phyloP scores from a whole-genome alignment of 305 asterid species.

The Euphrasia arctica region DNA sequence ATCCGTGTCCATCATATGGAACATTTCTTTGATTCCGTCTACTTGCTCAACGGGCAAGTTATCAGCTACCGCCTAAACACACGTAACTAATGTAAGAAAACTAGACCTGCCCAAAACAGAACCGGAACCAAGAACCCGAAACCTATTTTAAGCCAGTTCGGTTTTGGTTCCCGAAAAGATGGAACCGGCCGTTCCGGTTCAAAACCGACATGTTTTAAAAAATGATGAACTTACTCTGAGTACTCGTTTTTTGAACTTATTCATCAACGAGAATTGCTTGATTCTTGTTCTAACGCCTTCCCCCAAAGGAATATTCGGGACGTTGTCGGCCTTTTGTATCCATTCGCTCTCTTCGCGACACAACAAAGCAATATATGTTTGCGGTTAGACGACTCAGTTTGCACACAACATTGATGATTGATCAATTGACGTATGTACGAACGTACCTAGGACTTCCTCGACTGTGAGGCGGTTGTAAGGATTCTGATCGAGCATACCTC shows the following conservation, averaged over 20 bases:
- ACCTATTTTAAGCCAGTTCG: no score
- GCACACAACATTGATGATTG: not conserved
- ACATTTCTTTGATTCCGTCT: constrained; percentile 55
- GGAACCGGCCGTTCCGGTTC: no score
- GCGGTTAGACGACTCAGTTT: not conserved
- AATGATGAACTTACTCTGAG: constrained; percentile 52
- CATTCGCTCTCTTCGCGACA: constrained; percentile 48
- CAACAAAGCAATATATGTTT: not conserved
- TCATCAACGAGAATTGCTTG: constrained; percentile 90
- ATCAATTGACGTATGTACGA: not conserved
- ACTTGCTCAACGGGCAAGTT: constrained; percentile 73
- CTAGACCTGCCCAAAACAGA: no score
- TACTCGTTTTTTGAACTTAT: constrained; percentile 86
- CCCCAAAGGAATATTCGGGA: constrained; percentile 62
- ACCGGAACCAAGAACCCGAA: no score
- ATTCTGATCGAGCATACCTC: constrained; percentile 69
- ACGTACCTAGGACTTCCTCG: constrained; percentile 65
- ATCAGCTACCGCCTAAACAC: constrained; percentile 71
- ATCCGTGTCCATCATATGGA: constrained; percentile 76
- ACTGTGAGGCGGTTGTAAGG: constrained; percentile 64
- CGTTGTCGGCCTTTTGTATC: constrained; percentile 74
- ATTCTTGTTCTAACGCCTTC: constrained; percentile 72
- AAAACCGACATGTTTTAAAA: no score
- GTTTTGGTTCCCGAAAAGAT: no score
- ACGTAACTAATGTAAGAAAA: not conserved